Evolutionary conservation across 1,284 basidiomycete genomes (phyloP).

Genomic region (Omphalotus olearius): DNA sequence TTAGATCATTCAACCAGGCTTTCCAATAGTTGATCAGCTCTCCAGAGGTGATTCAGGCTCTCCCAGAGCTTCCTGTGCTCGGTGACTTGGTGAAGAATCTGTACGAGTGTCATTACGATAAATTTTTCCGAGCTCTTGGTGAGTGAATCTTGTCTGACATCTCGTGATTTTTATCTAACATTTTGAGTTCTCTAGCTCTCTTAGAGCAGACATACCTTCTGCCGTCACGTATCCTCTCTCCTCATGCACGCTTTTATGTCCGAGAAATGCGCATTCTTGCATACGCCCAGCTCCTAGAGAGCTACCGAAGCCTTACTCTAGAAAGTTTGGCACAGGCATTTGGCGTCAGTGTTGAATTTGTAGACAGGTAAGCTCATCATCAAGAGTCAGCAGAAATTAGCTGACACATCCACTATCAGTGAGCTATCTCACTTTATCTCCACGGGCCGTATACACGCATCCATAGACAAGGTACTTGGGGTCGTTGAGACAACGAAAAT

Average conservation of each 20-base stretch:
- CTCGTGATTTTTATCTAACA: background rate
- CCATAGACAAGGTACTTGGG: slow-evolving; percentile 93
- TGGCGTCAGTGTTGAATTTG: slow-evolving; percentile 85
- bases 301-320: slow-evolving; percentile 87
- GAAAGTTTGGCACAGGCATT: slow-evolving; percentile 87
- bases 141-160: slow-evolving; percentile 15
- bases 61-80: slow-evolving; percentile 67
- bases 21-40: slow-evolving; percentile 22
- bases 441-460: slow-evolving; percentile 82
- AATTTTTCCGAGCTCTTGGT: slow-evolving; percentile 91
- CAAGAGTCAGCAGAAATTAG: background rate
- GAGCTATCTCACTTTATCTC: slow-evolving; percentile 95
- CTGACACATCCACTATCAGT: slow-evolving; percentile 41
- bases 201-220: slow-evolving; percentile 87
- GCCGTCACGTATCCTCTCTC: slow-evolving; percentile 81
- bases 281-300: slow-evolving; percentile 89
- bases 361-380: slow-evolving; percentile 65
- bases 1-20: background rate
- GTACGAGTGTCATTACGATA: slow-evolving; percentile 92
- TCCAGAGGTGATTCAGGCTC: slow-evolving; percentile 69
- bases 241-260: slow-evolving; percentile 88
- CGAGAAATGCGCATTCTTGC: slow-evolving; percentile 97
- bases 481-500: slow-evolving; percentile 94
- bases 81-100: slow-evolving; percentile 72
- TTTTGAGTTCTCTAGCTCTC: slow-evolving; percentile 50